Base-by-base conservation (phyloP, 345 rosid species). In the Boechera stricta region DNA sequence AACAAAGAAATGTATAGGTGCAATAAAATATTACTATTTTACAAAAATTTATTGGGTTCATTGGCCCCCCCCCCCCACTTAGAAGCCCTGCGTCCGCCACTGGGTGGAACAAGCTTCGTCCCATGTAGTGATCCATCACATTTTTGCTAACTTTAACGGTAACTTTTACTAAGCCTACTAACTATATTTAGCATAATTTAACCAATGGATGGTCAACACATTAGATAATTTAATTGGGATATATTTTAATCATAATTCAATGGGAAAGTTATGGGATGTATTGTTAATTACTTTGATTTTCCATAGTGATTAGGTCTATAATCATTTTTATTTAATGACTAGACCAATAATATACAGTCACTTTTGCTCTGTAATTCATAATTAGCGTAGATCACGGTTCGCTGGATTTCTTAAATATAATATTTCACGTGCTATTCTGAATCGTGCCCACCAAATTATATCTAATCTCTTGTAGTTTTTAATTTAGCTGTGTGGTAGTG, bases 371-470 rank as follows among this genome's bases (percentile, higher is more conserved):
- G 81, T 59, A 55, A 64, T 4, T 13, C 53, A 56, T 71, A 36
- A 71, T 64, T 61, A 55, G 81, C 72, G 60, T 77, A 36, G 76
- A 77, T 71, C 71, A 58, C 67, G 76, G 65, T 77, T 77, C 71
- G 81, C 81, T 77, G 81, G 66, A 57, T 13, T 71, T 64, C 3
- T 44, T 13, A 56, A 64, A 64, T 77, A 64, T 56, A 71, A 71
- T 64, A 77, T 36, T 64, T 71, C 76, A 71, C 77, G 81, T 77
- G 77, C 72, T 71, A 28, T 56, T 47, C 67, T 77, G 48, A 71
- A 64, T 77, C 81, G 81, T 77, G 81, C 77, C 53, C 67, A 47
- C 67, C 81, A 64, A 24, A 71, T 71, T 64, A 71, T 64, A 64
- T 56, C 39, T 42, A 69, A 70, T 47, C 54, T 71, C 26, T 45